Percentiles rank a stretch among this genome's conserved stretches.
phyloP scores from a whole-genome alignment of 495 filamentous ascomycete genomes.

The Neurospora discreta region DNA sequence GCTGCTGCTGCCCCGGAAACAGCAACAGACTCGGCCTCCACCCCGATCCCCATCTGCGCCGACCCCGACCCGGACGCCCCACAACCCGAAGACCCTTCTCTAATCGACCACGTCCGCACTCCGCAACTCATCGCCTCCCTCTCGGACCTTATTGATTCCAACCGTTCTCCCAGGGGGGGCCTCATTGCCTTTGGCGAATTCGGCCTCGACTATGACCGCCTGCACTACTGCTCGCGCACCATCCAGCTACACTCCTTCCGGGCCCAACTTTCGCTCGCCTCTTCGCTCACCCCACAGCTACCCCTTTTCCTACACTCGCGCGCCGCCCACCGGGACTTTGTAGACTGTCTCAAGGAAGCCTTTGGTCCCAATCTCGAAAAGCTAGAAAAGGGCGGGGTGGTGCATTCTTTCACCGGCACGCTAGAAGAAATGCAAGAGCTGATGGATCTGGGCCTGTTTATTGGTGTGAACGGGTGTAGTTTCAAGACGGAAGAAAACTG shows the following conservation, averaged over 20 bases:
- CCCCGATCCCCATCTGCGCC: slow-evolving; percentile 6
- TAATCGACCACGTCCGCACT: slow-evolving; percentile 23
- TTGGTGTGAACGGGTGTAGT: slow-evolving; percentile 85
- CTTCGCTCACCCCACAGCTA: slow-evolving; percentile 53
- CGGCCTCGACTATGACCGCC: slow-evolving; percentile 88
- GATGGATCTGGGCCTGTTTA: slow-evolving; percentile 63
- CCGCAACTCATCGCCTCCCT: slow-evolving; percentile 47
- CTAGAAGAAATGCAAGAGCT: slow-evolving; percentile 68
- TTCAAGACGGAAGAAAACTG: slow-evolving; percentile 88
- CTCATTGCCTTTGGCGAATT: slow-evolving; percentile 86
- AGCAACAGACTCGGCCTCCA: neutral
- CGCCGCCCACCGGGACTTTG: slow-evolving; percentile 74
- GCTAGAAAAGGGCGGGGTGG: slow-evolving; percentile 62
- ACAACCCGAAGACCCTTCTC: slow-evolving; percentile 26
- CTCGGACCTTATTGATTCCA: slow-evolving; percentile 35
- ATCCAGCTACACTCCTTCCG: slow-evolving; percentile 78
- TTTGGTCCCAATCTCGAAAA: slow-evolving; percentile 36
- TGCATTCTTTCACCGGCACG: slow-evolving; percentile 87
- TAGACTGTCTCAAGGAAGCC: slow-evolving; percentile 41
- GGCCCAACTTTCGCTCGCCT: slow-evolving; percentile 63
- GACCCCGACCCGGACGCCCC: slow-evolving; percentile 30
- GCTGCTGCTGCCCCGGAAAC: neutral
- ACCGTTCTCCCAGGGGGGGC: slow-evolving; percentile 22
- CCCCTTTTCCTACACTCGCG: slow-evolving; percentile 87
- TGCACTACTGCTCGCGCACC: slow-evolving; percentile 65